Evolutionary conservation across 2,329 filamentous ascomycete species (phyloP), one percentile per base, ranked within the genome.

Genomic region (Colletotrichum caudatum): DNA sequence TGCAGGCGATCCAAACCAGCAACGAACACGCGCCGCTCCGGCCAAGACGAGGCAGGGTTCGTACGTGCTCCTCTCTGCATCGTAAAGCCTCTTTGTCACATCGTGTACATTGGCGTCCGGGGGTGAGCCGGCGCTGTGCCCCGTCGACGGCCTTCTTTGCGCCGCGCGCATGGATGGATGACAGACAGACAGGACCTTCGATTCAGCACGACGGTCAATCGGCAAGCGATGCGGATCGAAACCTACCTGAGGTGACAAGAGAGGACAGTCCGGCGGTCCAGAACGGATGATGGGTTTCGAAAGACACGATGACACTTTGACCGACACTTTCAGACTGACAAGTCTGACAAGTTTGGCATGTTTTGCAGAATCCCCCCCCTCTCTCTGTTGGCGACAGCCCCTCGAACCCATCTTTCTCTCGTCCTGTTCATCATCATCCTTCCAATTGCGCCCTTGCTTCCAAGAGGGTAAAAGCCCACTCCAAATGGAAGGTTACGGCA

Each of bases 201-300:
- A 29, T 29, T 7, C 35, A 16, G 11, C 14, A 39, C 39, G 14
- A 51, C n/a, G 12, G 33, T 20, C 33, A 8, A 18, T 26, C 59
- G 33, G n/a, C 18, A 23, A 61, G 8, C 12, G 5, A 23, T n/a
- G 5, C 8, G 33, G 46, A 51, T 33, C 26, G 33, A 5, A 4
- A 3, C 29, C 3, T 4, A 29, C 29, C 29, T 4, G 29, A 14
- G 11, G 37, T n/a, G 37, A 29, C 8, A 41, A 41, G 14, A 41
- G 12, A 44, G 16, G 29, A 35, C 5, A 29, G 33, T 12, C 5
- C 23, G 59, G n/a, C 46, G 33, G 59, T 12, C 33, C 59, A 33
- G 61, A 54, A 54, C 61, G n/a, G 46, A 33, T 35, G 61, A 35
- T 39, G 50, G 48, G 61, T 64, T 64, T 64, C 61, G 23, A 54